Percentiles rank a stretch among this genome's conserved stretches.
phyloP scores from a whole-genome alignment of 805 yeast genomes.

The Kazachstania psychrophila region DNA sequence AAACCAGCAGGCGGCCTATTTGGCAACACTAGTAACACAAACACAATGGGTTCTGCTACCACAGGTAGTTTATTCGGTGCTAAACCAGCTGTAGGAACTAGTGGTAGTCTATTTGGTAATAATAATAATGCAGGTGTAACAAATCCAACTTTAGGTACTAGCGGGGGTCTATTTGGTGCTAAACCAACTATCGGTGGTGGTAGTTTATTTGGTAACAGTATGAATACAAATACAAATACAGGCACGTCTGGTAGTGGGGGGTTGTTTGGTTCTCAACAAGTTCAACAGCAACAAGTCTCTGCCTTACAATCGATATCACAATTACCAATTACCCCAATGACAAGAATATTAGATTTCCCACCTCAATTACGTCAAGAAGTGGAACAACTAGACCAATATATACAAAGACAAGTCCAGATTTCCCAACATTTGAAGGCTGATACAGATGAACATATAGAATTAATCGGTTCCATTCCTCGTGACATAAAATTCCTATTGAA shows the following conservation, averaged over 20 bases:
- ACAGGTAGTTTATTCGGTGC: conserved; percentile 16
- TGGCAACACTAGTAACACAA: conserved; percentile 7
- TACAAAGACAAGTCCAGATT: conserved; percentile 63
- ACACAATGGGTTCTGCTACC: conserved; percentile 14
- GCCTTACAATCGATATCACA: conserved; percentile 37
- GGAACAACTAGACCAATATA: conserved; percentile 61
- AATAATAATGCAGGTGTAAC: no score
- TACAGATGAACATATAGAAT: conserved; percentile 49
- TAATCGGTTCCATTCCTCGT: conserved; percentile 62
- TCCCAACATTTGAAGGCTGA: conserved; percentile 60
- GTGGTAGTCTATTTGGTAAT: conserved; percentile 32
- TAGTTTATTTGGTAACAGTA: conserved; percentile 6
- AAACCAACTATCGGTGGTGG: conserved; percentile 9
- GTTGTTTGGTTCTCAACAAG: conserved; percentile 22
- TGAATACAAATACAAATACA: conserved; percentile 2
- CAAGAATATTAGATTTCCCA: conserved; percentile 66
- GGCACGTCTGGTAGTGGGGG: conserved; percentile 21
- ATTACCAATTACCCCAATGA: conserved; percentile 55
- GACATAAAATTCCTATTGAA: conserved; percentile 58
- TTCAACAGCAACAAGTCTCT: conserved; percentile 28
- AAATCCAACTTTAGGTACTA: conserved; percentile 8
- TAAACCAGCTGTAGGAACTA: conserved; percentile 7
- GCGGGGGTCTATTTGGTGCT: conserved; percentile 15
- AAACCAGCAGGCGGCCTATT: conserved; percentile 7
- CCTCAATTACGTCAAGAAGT: conserved; percentile 59